phyloP scores from a whole-genome alignment of 2,329 filamentous ascomycete genomes.

The Cladobotryum mycophilum region DNA sequence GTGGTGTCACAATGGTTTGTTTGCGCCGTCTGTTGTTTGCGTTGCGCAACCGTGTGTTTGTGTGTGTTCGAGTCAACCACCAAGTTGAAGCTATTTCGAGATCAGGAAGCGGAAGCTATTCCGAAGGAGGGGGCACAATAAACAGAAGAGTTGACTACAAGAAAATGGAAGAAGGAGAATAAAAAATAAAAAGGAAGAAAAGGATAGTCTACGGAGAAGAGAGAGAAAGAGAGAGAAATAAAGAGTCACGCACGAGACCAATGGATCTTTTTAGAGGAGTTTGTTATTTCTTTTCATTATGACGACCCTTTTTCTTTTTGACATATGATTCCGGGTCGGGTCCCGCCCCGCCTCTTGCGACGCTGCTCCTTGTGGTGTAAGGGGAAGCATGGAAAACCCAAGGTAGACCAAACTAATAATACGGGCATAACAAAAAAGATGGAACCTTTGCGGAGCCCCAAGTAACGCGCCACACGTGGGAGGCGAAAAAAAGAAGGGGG shows the following conservation, averaged over 20 bases:
- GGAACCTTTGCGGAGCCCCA: background rate
- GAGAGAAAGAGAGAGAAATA: slow-evolving; percentile 8
- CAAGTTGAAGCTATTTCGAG: slow-evolving; percentile 1
- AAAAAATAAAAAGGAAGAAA: background rate
- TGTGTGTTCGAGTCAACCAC: background rate
- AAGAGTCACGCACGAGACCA: slow-evolving; percentile 12
- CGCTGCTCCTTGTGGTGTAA: background rate
- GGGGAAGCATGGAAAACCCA: no score
- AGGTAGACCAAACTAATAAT: background rate
- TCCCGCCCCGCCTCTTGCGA: background rate
- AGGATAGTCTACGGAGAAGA: background rate
- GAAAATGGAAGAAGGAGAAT: slow-evolving; percentile 6
- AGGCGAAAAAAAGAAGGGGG: background rate
- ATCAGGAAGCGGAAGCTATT: slow-evolving; percentile 3
- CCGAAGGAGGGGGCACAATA: background rate
- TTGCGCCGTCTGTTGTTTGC: no score
- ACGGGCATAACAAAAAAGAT: background rate
- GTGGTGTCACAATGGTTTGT: no score
- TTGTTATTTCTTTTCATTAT: background rate
- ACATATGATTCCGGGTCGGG: slow-evolving; percentile 11
- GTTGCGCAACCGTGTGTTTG: no score
- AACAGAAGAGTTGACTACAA: background rate
- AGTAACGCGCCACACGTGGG: background rate
- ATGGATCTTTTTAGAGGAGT: background rate
- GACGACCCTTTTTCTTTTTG: slow-evolving; percentile 7